Conservation (phyloP, 352 stramenopile species). For the Phytophthora meadii region DNA sequence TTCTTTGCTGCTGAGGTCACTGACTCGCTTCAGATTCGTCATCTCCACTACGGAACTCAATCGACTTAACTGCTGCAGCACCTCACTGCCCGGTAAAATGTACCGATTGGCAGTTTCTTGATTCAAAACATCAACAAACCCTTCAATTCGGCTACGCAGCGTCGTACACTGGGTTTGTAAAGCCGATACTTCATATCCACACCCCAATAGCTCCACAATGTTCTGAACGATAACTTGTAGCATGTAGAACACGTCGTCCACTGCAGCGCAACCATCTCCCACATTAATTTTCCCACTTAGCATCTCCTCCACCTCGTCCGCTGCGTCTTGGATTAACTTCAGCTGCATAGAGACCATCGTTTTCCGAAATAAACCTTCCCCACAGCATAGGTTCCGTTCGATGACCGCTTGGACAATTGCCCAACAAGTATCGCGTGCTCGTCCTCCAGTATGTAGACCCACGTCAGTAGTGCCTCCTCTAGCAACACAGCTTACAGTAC, state of each 20-base stretch:
- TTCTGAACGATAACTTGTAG: conserved; percentile 21
- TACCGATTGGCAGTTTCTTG: conserved; percentile 2
- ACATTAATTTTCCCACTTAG: conserved; percentile 8
- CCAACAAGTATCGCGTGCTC: conserved; percentile 60
- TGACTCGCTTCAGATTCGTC: neutral
- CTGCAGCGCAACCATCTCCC: conserved; percentile 9
- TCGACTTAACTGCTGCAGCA: conserved; percentile 15
- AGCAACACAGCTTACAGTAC: neutral
- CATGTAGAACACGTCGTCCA: conserved; percentile 37
- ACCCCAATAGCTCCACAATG: conserved; percentile 21
- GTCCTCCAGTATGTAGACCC: conserved; percentile 53
- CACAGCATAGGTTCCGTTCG: conserved; percentile 42
- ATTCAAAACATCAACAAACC: conserved; percentile 33
- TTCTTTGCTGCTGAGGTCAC: conserved; percentile 10
- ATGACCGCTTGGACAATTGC: conserved; percentile 50
- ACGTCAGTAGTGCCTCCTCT: conserved; percentile 54
- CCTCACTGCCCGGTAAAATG: neutral
- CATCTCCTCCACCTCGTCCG: conserved; percentile 1
- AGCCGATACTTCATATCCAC: conserved; percentile 23
- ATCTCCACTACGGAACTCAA: conserved; percentile 12
- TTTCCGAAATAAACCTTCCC: conserved; percentile 44
- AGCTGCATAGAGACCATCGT: conserved; percentile 44
- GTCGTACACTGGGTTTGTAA: conserved; percentile 15
- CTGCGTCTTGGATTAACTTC: conserved; percentile 18
- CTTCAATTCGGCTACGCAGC: conserved; percentile 20